Percentiles rank a stretch among this genome's conserved stretches.
Conservation (phyloP, 805 yeast species). For the Starmerella lactis-condensi region DNA sequence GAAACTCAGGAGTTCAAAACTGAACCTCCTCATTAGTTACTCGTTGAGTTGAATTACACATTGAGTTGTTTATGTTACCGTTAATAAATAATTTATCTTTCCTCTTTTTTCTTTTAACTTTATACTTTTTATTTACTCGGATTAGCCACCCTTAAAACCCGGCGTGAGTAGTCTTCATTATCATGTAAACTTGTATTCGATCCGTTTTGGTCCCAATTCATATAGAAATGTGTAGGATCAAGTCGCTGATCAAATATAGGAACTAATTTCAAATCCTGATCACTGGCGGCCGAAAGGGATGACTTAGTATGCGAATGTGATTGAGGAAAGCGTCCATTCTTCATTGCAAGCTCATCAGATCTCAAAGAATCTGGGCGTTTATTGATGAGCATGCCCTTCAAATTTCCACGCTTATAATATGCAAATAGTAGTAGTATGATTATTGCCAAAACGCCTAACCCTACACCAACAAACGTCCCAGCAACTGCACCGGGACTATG, state of each 20-base stretch:
- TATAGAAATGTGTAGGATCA: conserved; percentile 38
- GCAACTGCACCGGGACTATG: conserved; percentile 59
- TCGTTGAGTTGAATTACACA: too few species aligned
- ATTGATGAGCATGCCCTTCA: too few species aligned
- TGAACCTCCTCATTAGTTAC: too few species aligned
- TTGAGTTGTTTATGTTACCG: too few species aligned
- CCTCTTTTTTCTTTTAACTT: too few species aligned
- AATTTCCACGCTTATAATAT: too few species aligned
- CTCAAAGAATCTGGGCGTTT: too few species aligned
- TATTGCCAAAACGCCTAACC: conserved; percentile 33
- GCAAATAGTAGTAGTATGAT: conserved; percentile 28
- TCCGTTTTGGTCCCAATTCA: conserved; percentile 30
- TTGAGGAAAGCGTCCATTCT: too few species aligned
- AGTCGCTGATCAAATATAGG: conserved; percentile 39
- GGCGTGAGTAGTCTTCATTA: conserved; percentile 38
- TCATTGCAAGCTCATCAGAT: too few species aligned
- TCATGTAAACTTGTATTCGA: conserved; percentile 34
- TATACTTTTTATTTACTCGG: conserved; percentile 22
- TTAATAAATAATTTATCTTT: too few species aligned
- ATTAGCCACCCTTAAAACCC: conserved; percentile 39
- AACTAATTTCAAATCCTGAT: conserved; percentile 19
- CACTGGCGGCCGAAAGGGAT: too few species aligned
- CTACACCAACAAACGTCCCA: conserved; percentile 69
- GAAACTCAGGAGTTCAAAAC: conserved; percentile 28
- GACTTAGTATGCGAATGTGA: too few species aligned